phyloP scores from a whole-genome alignment of 2,329 filamentous ascomycete genomes.

The Monosporascus sp. region DNA sequence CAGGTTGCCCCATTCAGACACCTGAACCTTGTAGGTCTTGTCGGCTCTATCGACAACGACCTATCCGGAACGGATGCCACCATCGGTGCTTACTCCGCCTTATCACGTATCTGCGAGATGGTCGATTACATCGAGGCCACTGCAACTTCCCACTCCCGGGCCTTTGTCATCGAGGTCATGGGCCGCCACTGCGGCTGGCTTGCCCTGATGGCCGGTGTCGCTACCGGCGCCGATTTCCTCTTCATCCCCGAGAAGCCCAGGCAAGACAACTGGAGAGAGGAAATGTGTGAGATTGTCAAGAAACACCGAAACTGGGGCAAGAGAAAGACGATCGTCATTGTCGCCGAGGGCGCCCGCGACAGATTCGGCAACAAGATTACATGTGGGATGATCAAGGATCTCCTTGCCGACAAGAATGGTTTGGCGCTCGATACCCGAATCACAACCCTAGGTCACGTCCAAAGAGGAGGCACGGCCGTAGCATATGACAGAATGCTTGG shows the following conservation, averaged over 20 bases:
- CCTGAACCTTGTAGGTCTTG: constrained; percentile 92
- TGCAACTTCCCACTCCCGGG: constrained; percentile 86
- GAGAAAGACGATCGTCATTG: constrained; percentile 95
- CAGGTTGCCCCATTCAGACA: constrained; percentile 74
- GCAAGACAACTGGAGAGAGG: constrained; percentile 77
- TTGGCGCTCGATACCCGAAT: constrained; percentile 86
- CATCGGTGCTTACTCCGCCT: constrained; percentile 92
- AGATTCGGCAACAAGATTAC: constrained; percentile 77
- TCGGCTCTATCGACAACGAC: constrained; percentile 98
- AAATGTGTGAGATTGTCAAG: constrained; percentile 73
- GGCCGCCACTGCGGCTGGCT: constrained; percentile 97
- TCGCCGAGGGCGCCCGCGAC: constrained; percentile 92
- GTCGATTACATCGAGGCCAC: constrained; percentile 97
- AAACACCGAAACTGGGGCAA: constrained; percentile 86
- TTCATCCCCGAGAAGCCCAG: constrained; percentile 96
- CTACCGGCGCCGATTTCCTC: constrained; percentile 90
- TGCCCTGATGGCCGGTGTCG: constrained; percentile 91
- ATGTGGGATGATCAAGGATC: constrained; percentile 74
- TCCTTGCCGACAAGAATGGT: constrained; percentile 72
- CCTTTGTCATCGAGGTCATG: constrained; percentile 98
- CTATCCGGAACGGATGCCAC: constrained; percentile 96
- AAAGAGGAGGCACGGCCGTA: constrained; percentile 86
- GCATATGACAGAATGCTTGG: constrained; percentile 92
- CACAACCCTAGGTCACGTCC: constrained; percentile 94
- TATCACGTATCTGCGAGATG: constrained; percentile 88